A percentile compares a stretch with the other conserved stretches of the same genome.
These are phyloP conservation scores for Phaeosphaeriaceae sp. DNA, from an alignment of 2,329 filamentous ascomycete genomes.

Conservation along the genomic window DNA sequence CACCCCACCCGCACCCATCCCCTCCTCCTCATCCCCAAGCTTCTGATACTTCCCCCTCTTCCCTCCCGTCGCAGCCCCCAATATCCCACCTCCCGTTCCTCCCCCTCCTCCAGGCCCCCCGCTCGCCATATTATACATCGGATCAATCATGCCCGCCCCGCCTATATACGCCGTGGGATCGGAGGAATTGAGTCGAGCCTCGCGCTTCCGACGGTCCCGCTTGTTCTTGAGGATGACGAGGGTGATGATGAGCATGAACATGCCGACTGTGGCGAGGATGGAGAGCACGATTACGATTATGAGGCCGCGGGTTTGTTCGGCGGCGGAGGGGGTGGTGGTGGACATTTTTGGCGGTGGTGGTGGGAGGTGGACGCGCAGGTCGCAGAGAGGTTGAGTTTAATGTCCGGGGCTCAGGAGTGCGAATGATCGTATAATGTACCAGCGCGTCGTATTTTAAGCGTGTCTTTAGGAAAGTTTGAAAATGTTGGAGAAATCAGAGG, in stretches of 20 bases:
- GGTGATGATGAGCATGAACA: neutral
- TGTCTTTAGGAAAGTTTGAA: too few relatives aligned
- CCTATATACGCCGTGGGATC: neutral
- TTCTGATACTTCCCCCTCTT: neutral
- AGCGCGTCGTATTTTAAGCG: too few relatives aligned
- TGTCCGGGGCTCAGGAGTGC: too few relatives aligned
- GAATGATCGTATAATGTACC: too few relatives aligned
- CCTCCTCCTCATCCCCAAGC: neutral
- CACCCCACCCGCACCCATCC: neutral
- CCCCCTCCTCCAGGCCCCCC: neutral
- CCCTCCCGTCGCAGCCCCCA: too few relatives aligned
- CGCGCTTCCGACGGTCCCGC: neutral
- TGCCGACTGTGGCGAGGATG: neutral
- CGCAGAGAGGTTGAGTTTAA: too few relatives aligned
- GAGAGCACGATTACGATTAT: neutral
- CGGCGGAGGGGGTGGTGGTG: neutral
- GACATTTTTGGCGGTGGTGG: neutral
- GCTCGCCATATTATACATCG: too few relatives aligned
- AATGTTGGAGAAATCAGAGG: too few relatives aligned
- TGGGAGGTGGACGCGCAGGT: too few relatives aligned
- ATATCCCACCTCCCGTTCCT: neutral
- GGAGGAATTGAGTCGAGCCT: neutral
- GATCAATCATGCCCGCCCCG: neutral
- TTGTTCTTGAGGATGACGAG: neutral
- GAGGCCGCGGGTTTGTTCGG: neutral